Base-by-base conservation (phyloP, 192 early-diverging fungal genomes). In the Obelidium mucronatum region DNA sequence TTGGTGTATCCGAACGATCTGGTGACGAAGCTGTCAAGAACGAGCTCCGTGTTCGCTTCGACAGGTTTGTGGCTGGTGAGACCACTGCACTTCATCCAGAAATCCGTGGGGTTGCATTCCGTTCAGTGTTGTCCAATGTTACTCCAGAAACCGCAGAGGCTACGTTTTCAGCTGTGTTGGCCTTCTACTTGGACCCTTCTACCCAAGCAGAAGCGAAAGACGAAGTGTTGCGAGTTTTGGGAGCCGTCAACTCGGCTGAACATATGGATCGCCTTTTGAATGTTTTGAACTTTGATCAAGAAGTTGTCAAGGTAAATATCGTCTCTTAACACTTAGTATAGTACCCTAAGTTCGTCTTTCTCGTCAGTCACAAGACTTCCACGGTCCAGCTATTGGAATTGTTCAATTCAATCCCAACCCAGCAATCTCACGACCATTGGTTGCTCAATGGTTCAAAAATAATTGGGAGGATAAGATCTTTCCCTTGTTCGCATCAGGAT, bases 1-100 rank as follows among this genome's bases (percentile, higher is more conserved):
- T 97, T 67, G 83, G 84, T 22, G 86, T 85, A 34, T 91, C 95
- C 24, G 95, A 91, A 48, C 73, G 79, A 39, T 90, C 90, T 34
- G 88, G 86, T 36, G 95, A 96, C 75, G 54, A 1, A 11, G 15
- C 24, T n/a, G 72, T 74, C 34, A 24, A 62, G 28, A 26, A 1
- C 60, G 72, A 76, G 59, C 65, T 71, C 5, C 42, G 76, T 61
- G 22, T 6, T 2, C 61, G 65, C 13, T 96, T 98, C 82, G 74
- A 80, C 35, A 26, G 54, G 3, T 91, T 90, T 74, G 80, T 60
- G 34, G 81, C 85, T 37, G 93, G 90, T 17, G 88, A 96, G 76
- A 74, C 77, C 42, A 80, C 85, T 31, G 86, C 89, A 0, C 33
- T 96, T n/a, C 86, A 92, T 33, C 82, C 91, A 22, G 88, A 92